Base-by-base conservation (phyloP, 1,139 yeast genomes). In the Sugiyamaella xylanicola region DNA sequence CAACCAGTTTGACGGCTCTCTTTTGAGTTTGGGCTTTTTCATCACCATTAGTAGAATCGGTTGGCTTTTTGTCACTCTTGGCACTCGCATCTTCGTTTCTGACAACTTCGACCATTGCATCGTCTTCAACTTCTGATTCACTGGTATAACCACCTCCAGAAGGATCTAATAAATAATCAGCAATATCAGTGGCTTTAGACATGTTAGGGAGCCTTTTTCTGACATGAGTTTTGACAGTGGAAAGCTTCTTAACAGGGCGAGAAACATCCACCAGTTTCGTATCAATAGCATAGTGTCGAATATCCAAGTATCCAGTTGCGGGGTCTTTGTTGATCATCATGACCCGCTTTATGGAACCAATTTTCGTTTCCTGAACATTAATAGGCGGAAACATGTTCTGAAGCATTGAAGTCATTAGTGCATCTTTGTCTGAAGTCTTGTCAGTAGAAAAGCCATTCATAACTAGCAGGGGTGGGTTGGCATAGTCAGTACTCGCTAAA, bases 351-450 rank as follows among this genome's bases (percentile, higher is more conserved):
- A 95, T 92, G 0, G 86, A 77, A 43, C 79, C 75, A 29, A 93
- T 86, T 61, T 83, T 85, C 32, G 95, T 89, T 60, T 87, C 87
- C 20, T 97, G 97, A 17, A 81, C 83, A 57, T 86, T 84, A 64
- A 95, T 86, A 19, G 99, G 91, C 4, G 99, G 99, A 70, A 93
- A 91, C 83, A 93, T 84, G 74, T 91, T 91, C 72, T 93, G 99
- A 74, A 95, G 90, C 76, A 92, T 85, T 1, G 98, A 89, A 32
- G 95, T 84, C 62, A 92, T 72, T 62, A 93, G 78, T 64, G 89
- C 88, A 70, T 93, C 98, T 56, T 68, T 67, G 42, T 67, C 71
- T 19, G 72, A 72, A 36, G 70, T 68, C 55, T 71, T 66, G 50
- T 57, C 82, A 16, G 84, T 80, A 41, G 80, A 78, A 70, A 93